Percentiles rank a stretch among this genome's conserved stretches.
These are phyloP conservation scores for Gastrodia elata DNA, from an alignment of 106 monocot species.

Conservation along the genomic window DNA sequence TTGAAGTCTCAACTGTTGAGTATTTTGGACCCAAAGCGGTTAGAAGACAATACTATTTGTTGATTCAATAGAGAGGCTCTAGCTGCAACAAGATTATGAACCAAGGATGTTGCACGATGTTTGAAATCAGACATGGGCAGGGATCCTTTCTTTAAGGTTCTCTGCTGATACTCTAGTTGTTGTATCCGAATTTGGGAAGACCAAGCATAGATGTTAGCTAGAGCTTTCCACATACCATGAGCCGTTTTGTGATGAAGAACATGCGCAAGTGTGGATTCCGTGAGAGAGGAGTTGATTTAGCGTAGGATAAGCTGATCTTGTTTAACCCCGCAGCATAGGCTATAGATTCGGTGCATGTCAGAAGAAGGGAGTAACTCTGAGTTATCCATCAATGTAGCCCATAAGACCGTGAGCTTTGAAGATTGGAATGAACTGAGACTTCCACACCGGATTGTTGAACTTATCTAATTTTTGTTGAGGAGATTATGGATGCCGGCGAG, in stretches of 20 bases:
- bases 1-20: too few species aligned
- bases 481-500: neutral
- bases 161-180: neutral
- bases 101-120: too few species aligned
- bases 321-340: neutral
- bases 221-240: neutral
- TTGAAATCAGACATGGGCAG: neutral
- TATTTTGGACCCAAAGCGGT: too few species aligned
- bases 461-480: neutral
- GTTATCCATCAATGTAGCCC: neutral
- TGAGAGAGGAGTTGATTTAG: neutral
- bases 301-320: neutral
- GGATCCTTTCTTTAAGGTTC: neutral
- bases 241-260: neutral
- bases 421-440: neutral
- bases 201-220: neutral
- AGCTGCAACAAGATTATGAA: too few species aligned
- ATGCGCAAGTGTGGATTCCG: neutral
- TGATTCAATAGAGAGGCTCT: too few species aligned
- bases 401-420: neutral
- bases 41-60: too few species aligned
- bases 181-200: too few species aligned
- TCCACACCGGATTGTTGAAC: neutral
- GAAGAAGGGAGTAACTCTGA: neutral
- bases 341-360: neutral